Evolutionary conservation across 2,329 filamentous ascomycete species (phyloP), one percentile per base, ranked within the genome.

Genomic region (Colletotrichum godetiae): DNA sequence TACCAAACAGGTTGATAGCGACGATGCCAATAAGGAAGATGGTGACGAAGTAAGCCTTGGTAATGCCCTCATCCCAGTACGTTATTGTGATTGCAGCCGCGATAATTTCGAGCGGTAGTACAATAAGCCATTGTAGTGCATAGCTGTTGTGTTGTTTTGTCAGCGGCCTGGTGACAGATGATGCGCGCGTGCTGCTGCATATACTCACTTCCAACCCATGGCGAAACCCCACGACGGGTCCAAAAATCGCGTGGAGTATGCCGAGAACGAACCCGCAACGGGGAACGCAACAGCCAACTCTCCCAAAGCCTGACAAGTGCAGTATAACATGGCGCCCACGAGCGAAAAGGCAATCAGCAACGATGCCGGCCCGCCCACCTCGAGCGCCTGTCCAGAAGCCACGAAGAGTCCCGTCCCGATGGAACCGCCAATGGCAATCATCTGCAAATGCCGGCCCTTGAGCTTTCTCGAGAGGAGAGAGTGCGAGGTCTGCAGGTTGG

Each of bases 391-490:
- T 65, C 94, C 94, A 0, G 94, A 96, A 27, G 94, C 93, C 52
- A 98, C 94, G 81, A 98, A 98, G 2, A 98, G 86, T 76, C 95
- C 95, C 29, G 93, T 95, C 90, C 93, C 94, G 78, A 98, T 98
- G 12, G 94, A 96, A 56, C 95, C 95, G 77, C 95, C 95, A 77
- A 98, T 97, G 15, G 96, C 96, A 86, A 98, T 98, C 96, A 98
- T 98, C 85, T 98, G 95, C 80, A 98, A 81, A 86, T 98, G 96
- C 60, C 95, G 89, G 24, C 92, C 91, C 84, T 97, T 97, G 77
- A 97, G 84, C 81, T 91, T 92, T 78, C 95, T 88, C 63, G 93
- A 91, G 63, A 98, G 87, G 8, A 93, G 91, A 58, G 94, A 92
- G 76, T 92, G 88, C 4, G 94, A 93, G 1, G 94, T 95, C 79